Evolutionary conservation across 2,329 filamentous ascomycete species (phyloP), one percentile per base, ranked within the genome.

Genomic region (Fusarium citri): DNA sequence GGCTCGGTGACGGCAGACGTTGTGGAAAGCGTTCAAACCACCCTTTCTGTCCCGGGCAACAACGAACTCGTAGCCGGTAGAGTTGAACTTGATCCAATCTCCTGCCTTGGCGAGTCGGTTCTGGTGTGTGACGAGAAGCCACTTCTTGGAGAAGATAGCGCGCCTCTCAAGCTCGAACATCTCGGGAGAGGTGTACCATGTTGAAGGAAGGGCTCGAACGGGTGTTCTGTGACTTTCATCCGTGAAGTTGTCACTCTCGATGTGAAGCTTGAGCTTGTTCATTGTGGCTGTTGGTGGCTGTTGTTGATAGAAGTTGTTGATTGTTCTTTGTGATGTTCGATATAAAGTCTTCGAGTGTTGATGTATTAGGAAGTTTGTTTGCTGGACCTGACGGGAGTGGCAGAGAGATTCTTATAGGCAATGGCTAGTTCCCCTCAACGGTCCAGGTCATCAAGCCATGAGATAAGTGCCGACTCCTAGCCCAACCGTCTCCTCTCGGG

Each of bases 1-100:
- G 11, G 88, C 88, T 5, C 88, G 81, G 72, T 90, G 88, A 3
- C 88, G 80, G 77, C 88, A 90, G n/a, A 89, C 81, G 70, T 90
- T 89, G 77, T 90, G 88, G 72, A 90, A 89, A 11, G 83, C 87
- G 51, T 87, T 84, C 75, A 89, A 20, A 20, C 83, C 81, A 16
- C 83, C 83, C 11, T 84, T 79, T 11, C 66, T 55, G 37, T 73
- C 72, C 12, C 71, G 69, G 14, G 47, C 55, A 16, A 89, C 76
- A 64, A 89, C 78, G 73, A 89, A 86, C 22, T 86, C 80, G 77
- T 85, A 88, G 3, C 84, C 86, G 3, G 86, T 85, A 6, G 87
- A 74, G 16, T 85, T 81, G 64, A 83, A 89, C 26, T 83, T 82
- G 45, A 88, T 80, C 77, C 85, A 91, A 73, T 89, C 85, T 8